Evolutionary conservation across 2,329 filamentous ascomycete genomes (phyloP), one percentile per base, ranked within the genome.

Genomic region (Xylaria sp.): DNA sequence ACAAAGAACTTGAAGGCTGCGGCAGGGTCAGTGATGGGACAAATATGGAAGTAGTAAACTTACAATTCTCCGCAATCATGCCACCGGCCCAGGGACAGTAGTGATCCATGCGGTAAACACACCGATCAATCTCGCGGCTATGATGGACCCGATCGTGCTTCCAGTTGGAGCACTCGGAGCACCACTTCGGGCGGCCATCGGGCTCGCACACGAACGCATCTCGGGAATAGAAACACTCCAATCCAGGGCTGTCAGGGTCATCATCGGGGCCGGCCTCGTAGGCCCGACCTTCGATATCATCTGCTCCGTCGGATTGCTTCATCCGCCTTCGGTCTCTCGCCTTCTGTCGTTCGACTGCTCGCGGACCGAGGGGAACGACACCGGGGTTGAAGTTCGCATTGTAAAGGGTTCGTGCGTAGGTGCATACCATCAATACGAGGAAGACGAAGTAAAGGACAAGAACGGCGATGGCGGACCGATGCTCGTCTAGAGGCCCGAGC

Each of bases 61-160:
- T 70, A 87, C 85, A 87, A 1, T 87, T 93, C 74, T 97, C 93
- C 0, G 88, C 90, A 9, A 99, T 88, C 67, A 97, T 91, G 21
- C 94, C 95, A 3, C 94, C 94, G n/a, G 96, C 93, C 90, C 90
- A 98, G 0, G 94, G 95, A 72, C 95, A 99, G 71, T 93, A 95
- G 73, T 98, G 94, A 66, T 98, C 94, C 90, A 97, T 95, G 71
- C 95, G 95, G 40, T 85, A 80, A 21, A 96, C 90, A 72, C 94
- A 98, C 43, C 92, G 84, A 51, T 87, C 87, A 11, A 95, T 80
- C 72, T 96, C 91, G 54, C 88, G 88, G 71, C 90, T 96, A 76
- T 98, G 94, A 73, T 97, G 93, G 2, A 90, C 85, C 3, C 94
- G 85, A 71, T 97, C 94, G 0, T 90, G 88, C 75, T 97, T 98